Base-by-base conservation (phyloP, 352 stramenopile species). In the Phytophthora tentaculata region DNA sequence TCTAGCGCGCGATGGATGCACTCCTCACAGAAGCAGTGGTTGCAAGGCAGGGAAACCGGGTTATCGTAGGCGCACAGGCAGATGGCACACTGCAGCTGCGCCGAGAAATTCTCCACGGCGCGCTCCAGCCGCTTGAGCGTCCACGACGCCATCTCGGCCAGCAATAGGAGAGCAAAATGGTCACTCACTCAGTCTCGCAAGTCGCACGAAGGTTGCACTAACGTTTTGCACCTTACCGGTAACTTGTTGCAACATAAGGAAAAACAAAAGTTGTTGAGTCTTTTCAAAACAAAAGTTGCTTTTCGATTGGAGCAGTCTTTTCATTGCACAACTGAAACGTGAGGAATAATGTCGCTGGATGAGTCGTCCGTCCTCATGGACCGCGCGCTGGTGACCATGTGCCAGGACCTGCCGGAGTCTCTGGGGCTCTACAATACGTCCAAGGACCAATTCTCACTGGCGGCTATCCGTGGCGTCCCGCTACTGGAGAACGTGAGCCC, bases 1-100 rank as follows among this genome's bases (percentile, higher is more conserved):
- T 92, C 82, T 14, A 96, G 71, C 43, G 86, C 84, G 54, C 85
- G 85, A 64, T 93, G 79, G 72, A 96, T 96, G 72, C 88, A 96
- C 60, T 93, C 84, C 59, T 94, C 83, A 56, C 88, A 96, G 69
- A 95, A 96, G 69, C 82, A 94, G 75, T 96, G 88, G 64, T 95
- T 92, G 67, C 88, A 96, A 17, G 88, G 88, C 66, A 96, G 64
- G 10, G 88, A 95, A 35, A 84, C 77, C 24, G 88, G 85, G 29
- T 66, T 79, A 7, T 79, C 73, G 69, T 94, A 92, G 37, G 81
- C 73, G 67, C 83, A 92, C 20, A 96, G 75, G 55, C 88, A 96
- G 57, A 96, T 96, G 47, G 87, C 80, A 65, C 88, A 96, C 68
- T 91, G 82, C 61, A 96, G 63, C 71, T 95, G 85, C 55, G 72